Percentiles rank a stretch among this genome's conserved stretches.
phyloP scores from a whole-genome alignment of 257 asterid species.

The Rehmannia glutinosa region DNA sequence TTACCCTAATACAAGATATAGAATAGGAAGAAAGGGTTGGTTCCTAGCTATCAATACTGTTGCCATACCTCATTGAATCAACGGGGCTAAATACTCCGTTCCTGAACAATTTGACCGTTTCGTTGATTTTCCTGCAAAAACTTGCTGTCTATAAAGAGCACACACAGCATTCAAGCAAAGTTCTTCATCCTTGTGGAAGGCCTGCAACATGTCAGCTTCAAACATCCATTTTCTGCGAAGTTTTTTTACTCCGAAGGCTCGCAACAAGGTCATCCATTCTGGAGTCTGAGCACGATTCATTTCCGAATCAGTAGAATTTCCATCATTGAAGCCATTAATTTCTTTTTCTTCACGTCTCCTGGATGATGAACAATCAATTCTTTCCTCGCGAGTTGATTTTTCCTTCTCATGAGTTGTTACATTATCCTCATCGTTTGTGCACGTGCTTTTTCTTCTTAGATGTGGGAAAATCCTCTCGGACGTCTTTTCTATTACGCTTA shows the following conservation, averaged over 20 bases:
- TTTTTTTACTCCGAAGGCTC: not conserved
- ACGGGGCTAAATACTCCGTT: slow-evolving; percentile 1
- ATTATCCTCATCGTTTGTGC: not conserved
- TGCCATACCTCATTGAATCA: slow-evolving; percentile 16
- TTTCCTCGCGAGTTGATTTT: not conserved
- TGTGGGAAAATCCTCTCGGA: not conserved
- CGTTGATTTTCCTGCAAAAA: slow-evolving; percentile 6
- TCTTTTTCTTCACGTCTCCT: too few relatives aligned
- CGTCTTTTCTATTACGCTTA: not conserved
- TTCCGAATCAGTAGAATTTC: slow-evolving; percentile 12
- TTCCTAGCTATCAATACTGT: not conserved
- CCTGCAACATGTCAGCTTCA: slow-evolving; percentile 13
- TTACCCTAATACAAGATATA: not conserved
- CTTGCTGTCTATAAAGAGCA: slow-evolving; percentile 27
- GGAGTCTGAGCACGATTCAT: slow-evolving; percentile 19
- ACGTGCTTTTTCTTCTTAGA: slow-evolving; percentile 8
- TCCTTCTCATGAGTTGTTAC: not conserved
- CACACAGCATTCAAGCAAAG: slow-evolving; percentile 31
- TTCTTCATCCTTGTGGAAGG: slow-evolving; percentile 20
- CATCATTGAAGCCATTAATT: not conserved
- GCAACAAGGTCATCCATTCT: slow-evolving; percentile 7
- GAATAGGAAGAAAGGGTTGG: not conserved
- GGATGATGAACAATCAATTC: too few relatives aligned
- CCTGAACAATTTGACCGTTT: not conserved
- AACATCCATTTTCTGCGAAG: not conserved